Evolutionary conservation across 83 land plant species (phyloP).

Genomic region (Picea abies): DNA sequence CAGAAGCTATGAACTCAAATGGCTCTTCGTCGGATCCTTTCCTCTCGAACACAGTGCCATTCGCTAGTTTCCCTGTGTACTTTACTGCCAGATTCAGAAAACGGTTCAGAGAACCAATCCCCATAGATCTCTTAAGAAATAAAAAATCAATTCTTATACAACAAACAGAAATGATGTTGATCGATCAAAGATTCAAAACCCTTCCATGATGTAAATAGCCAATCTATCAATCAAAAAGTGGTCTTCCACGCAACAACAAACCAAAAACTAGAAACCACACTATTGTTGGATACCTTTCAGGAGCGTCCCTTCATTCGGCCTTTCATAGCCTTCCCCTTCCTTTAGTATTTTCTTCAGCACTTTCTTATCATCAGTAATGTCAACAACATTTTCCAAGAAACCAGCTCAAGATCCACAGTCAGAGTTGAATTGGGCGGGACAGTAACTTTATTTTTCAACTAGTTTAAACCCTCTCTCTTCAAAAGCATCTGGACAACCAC

Average conservation of each 20-base stretch:
- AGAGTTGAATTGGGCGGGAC: slow-evolving; percentile 61
- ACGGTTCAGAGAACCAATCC: too few relatives aligned
- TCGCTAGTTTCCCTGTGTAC: slow-evolving; percentile 51
- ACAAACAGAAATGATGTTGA: too few relatives aligned
- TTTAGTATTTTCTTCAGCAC: slow-evolving; percentile 66
- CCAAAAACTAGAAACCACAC: too few relatives aligned
- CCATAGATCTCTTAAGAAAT: too few relatives aligned
- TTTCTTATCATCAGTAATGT: slow-evolving; percentile 61
- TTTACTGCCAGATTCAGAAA: slow-evolving; percentile 43
- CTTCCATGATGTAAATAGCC: too few relatives aligned
- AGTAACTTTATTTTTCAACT: slow-evolving; percentile 17
- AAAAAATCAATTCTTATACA: too few relatives aligned
- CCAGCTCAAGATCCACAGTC: slow-evolving; percentile 51
- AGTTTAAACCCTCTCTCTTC: slow-evolving; percentile 49
- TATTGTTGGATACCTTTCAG: too few relatives aligned
- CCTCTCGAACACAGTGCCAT: slow-evolving; percentile 75
- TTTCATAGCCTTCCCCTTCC: slow-evolving; percentile 50
- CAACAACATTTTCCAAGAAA: slow-evolving; percentile 70
- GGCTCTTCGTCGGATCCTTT: slow-evolving; percentile 52
- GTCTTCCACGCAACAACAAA: too few relatives aligned
- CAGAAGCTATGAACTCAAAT: slow-evolving; percentile 62
- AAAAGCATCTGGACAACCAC: slow-evolving; percentile 68
- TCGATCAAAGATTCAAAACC: too few relatives aligned
- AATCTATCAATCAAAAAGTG: too few relatives aligned
- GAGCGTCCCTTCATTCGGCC: slow-evolving; percentile 64